Conservation (phyloP, 129 eudicot genomes). For the Helichrysum umbraculigerum region DNA sequence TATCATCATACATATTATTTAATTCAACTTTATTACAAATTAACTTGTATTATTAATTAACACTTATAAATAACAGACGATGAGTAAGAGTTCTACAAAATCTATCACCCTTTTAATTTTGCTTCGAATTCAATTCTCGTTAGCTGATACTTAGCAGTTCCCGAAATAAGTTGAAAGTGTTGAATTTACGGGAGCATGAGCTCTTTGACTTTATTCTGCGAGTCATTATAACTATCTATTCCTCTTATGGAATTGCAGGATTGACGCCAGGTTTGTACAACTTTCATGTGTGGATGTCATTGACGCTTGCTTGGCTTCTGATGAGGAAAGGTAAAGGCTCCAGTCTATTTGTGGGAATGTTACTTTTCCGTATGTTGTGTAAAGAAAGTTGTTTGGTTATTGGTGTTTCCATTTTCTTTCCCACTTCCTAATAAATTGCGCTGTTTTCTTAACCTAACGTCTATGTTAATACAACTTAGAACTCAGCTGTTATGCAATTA, state of each 20-base stretch:
- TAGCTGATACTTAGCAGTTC: too few relatives aligned
- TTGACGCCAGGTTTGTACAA: slow-evolving; percentile 21
- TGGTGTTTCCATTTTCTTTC: not conserved
- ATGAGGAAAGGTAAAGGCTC: slow-evolving; percentile 25
- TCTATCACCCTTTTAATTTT: too few relatives aligned
- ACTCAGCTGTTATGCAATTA: not conserved
- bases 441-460: not conserved
- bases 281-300: not conserved
- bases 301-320: slow-evolving; percentile 26
- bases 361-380: too few relatives aligned
- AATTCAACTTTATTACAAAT: too few relatives aligned
- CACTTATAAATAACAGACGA: too few relatives aligned
- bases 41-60: too few relatives aligned
- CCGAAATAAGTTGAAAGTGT: too few relatives aligned
- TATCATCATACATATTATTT: not conserved
- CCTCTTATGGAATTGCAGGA: slow-evolving; percentile 25
- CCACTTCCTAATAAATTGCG: not conserved
- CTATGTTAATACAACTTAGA: not conserved
- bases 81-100: too few relatives aligned
- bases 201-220: too few relatives aligned
- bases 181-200: too few relatives aligned
- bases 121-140: too few relatives aligned
- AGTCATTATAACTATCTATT: not conserved
- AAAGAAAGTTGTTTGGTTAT: not conserved
- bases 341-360: not conserved